Evolutionary conservation across 129 eudicot species (phyloP).

Genomic region (Centaurea solstitialis): DNA sequence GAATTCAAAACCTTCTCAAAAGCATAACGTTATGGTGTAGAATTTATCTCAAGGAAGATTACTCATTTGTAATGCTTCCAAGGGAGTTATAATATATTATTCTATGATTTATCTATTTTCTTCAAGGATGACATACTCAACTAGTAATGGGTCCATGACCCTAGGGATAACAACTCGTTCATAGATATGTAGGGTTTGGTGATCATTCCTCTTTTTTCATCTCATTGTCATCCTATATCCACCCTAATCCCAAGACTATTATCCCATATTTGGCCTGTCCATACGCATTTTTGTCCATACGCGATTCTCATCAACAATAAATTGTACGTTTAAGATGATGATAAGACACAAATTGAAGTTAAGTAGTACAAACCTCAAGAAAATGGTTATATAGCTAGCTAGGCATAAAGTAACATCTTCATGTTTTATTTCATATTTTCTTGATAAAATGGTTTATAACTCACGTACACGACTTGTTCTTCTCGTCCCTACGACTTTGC

Average conservation of each 20-base stretch:
- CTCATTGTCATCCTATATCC: neutral
- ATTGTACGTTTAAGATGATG: neutral
- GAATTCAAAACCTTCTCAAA: neutral
- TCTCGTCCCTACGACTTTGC: neutral
- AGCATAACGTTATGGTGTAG: neutral
- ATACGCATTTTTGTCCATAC: neutral
- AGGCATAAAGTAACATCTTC: neutral
- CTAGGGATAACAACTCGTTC: neutral
- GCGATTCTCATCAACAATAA: neutral
- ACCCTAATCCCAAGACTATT: neutral
- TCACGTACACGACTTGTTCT: neutral
- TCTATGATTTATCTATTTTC: no score
- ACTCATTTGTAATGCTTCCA: neutral
- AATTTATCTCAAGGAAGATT: neutral
- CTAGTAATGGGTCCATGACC: neutral
- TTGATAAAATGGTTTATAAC: neutral
- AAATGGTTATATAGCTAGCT: neutral
- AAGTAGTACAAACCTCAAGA: neutral
- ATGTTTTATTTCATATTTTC: neutral
- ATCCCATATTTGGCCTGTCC: neutral
- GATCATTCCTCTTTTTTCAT: neutral
- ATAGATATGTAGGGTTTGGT: neutral
- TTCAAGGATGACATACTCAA: neutral
- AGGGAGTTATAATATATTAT: neutral
- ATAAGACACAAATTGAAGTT: neutral